Percentiles rank a stretch among this genome's conserved stretches.
These are phyloP conservation scores for Pistacia integerrima DNA, from an alignment of 345 rosid species.

Conservation along the genomic window DNA sequence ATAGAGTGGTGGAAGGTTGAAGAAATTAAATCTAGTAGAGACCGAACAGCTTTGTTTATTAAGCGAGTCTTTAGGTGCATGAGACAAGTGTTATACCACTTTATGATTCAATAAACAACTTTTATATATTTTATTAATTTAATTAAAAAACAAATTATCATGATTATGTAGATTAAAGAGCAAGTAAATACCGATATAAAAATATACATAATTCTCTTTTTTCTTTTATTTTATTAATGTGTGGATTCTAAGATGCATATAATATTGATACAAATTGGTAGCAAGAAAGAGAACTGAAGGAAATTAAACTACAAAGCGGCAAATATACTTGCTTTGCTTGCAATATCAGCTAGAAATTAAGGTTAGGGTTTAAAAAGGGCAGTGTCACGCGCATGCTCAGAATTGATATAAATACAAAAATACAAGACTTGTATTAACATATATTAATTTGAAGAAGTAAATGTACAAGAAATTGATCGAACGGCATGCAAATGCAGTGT, in stretches of 20 bases:
- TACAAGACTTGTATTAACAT: background rate
- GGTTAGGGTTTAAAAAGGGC: background rate
- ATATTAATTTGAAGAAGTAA: background rate
- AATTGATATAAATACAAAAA: background rate
- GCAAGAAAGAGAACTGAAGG: background rate
- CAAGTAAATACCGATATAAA: too few species aligned
- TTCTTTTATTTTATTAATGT: background rate
- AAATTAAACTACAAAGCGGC: background rate
- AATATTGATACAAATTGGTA: background rate
- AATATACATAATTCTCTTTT: too few species aligned
- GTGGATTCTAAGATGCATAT: background rate
- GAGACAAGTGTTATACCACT: too few species aligned
- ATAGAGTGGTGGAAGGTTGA: background rate
- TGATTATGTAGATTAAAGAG: too few species aligned
- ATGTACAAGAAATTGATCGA: background rate
- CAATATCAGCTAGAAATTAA: background rate
- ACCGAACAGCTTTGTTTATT: background rate
- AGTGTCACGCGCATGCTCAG: background rate
- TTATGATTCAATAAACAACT: too few species aligned
- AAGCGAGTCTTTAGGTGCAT: background rate
- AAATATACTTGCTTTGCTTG: constrained; percentile 14
- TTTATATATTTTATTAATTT: too few species aligned
- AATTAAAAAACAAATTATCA: too few species aligned
- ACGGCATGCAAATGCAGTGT: background rate
- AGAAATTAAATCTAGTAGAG: background rate